phyloP scores from a whole-genome alignment of 2,329 filamentous ascomycete genomes.

The Aureobasidium sp. region DNA sequence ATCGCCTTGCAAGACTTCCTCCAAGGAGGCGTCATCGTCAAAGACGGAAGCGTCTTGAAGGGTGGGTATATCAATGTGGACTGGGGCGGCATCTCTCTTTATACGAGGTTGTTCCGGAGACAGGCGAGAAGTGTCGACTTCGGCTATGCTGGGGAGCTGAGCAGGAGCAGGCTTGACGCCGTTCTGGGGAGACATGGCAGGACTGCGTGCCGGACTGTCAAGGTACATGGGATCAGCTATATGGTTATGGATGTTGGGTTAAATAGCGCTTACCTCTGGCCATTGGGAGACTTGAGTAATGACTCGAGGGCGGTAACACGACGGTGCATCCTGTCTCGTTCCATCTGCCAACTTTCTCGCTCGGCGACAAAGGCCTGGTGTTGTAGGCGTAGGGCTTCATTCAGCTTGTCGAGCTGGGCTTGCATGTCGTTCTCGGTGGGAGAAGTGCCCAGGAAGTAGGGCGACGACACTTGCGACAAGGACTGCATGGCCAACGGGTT shows the following conservation, averaged over 20 bases:
- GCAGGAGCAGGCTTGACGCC: conserved; percentile 17
- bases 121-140: conserved; percentile 25
- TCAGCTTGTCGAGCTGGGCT: conserved; percentile 30
- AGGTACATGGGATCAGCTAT: neutral
- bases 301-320: conserved; percentile 30
- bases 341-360: conserved; percentile 29
- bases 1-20: conserved; percentile 24
- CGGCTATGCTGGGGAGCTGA: conserved; percentile 28
- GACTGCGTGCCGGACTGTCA: conserved; percentile 30
- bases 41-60: neutral
- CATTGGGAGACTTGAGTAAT: conserved; percentile 27
- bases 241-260: neutral
- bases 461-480: conserved; percentile 19
- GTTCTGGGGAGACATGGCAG: conserved; percentile 25
- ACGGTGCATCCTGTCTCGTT: conserved; percentile 27
- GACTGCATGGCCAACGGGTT: conserved; percentile 18
- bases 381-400: conserved; percentile 26
- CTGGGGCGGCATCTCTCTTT: conserved; percentile 15
- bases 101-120: conserved; percentile 12
- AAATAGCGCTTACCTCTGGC: conserved; percentile 25
- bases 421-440: conserved; percentile 23
- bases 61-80: conserved; percentile 15
- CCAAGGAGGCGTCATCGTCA: neutral
- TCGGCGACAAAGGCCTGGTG: conserved; percentile 31
- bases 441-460: neutral